Evolutionary conservation across 2,329 filamentous ascomycete genomes (phyloP), one percentile per base, ranked within the genome.

Genomic region (Xylaria sp.): DNA sequence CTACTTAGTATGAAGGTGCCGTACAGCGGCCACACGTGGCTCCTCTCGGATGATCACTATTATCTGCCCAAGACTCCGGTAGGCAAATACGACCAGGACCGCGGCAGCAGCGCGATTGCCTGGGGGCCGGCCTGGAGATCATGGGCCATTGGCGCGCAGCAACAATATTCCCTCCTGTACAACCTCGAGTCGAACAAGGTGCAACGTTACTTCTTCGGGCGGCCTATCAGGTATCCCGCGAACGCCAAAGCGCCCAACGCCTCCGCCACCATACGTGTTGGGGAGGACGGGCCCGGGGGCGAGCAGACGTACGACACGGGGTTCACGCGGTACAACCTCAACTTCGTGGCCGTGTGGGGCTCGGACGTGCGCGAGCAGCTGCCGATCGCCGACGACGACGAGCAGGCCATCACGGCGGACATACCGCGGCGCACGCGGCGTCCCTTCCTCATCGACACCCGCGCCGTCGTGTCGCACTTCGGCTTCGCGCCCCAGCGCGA

Each of bases 331-430:
- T 75, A 82, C 62, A 82, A 78, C 44, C 76, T 80, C 24, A 81
- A 83, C 60, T 80, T 85, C 57, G 71, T 79, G 39, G 79, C 77
- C 40, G 74, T 85, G 45, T 75, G 78, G 71, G 79, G 79, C n/a
- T 70, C 70, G 24, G 80, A 84, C 60, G 76, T 81, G 40, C 71
- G 74, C n/a, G 66, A 69, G 29, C 74, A 79, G 50, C 71, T 78
- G 34, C 78, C 80, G 2, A 74, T 79, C 21, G 64, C 68, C 2
- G 63, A 73, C 2, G 71, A 76, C 17, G 77, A 78, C 48, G 79
- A 81, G 63, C 72, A 79, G 44, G 74, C 76, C 54, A 74, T 75
- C 54, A 71, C 74, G 20, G 70, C 74, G 39, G 68, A 68, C 29
- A 72, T 74, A 46, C 72, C 75, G 0, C 67, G 71, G 47, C 66